phyloP scores from a whole-genome alignment of 768 basidiomycete genomes.

The Rhodotorula toruloides region DNA sequence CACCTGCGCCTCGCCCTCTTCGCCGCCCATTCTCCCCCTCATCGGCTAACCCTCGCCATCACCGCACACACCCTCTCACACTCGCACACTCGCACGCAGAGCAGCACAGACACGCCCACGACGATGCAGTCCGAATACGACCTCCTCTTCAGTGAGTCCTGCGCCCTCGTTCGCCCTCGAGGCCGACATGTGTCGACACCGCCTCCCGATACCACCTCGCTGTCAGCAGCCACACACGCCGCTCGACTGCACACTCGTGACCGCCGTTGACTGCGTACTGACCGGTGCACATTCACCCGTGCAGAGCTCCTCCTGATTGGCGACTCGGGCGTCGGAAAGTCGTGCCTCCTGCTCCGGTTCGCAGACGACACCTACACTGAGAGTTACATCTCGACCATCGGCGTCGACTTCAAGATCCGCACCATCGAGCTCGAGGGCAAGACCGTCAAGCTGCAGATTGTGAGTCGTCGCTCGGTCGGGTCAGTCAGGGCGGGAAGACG shows the following conservation, averaged over 20 bases:
- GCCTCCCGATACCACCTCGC: too few species aligned
- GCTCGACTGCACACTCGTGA: too few species aligned
- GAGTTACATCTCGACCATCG: conserved; percentile 91
- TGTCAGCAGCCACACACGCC: too few species aligned
- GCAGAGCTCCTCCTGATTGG: conserved; percentile 38
- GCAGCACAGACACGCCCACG: too few species aligned
- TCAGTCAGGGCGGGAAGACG: too few species aligned
- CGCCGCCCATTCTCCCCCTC: neutral
- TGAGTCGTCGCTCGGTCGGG: conserved; percentile 53
- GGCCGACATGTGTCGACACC: neutral
- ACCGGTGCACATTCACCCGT: too few species aligned
- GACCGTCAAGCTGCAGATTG: conserved; percentile 93
- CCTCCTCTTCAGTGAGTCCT: conserved; percentile 76
- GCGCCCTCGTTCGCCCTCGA: conserved; percentile 30
- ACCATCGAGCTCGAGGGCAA: conserved; percentile 98
- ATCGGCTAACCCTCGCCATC: neutral
- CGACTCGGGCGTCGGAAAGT: conserved; percentile 79
- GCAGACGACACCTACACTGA: conserved; percentile 99
- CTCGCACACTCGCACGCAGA: too few species aligned
- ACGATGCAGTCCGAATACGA: conserved; percentile 72
- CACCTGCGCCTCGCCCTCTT: neutral
- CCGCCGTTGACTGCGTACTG: too few species aligned
- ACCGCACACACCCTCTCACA: neutral
- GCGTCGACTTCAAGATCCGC: conserved; percentile 98
- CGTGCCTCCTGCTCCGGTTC: conserved; percentile 63